Conservation (phyloP, 176 grass and related monocot genomes). For the Musa acuminata region DNA sequence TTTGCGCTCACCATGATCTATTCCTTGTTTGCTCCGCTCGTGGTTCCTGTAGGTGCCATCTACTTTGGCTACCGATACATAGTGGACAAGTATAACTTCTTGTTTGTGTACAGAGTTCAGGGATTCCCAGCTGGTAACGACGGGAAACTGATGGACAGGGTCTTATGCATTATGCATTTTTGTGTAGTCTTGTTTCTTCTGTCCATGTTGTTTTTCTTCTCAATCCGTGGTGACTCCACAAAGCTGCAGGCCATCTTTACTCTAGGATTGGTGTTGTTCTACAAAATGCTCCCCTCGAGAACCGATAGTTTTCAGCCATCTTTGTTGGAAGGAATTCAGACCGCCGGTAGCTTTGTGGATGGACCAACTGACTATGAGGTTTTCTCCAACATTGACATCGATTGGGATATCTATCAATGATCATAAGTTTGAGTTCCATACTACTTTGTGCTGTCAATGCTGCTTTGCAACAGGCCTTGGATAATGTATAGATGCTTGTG, state of each 20-base stretch:
- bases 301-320: constrained; percentile 60
- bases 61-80: constrained; percentile 99
- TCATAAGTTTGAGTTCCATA: not conserved
- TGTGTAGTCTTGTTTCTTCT: constrained; percentile 91
- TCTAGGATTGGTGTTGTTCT: constrained; percentile 73
- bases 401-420: constrained; percentile 91
- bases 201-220: constrained; percentile 85
- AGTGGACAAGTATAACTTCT: constrained; percentile 99
- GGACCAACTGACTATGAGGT: constrained; percentile 89
- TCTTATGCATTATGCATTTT: constrained; percentile 94
- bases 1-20: constrained; percentile 98
- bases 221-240: constrained; percentile 73
- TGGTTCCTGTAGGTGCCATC: constrained; percentile 76
- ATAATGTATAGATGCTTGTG: not conserved
- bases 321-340: constrained; percentile 86
- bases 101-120: constrained; percentile 91
- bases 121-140: constrained; percentile 96
- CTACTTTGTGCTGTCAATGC: not conserved
- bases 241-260: constrained; percentile 89
- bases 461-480: not conserved
- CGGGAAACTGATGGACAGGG: constrained; percentile 88
- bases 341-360: constrained; percentile 88
- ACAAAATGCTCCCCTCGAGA: constrained; percentile 77
- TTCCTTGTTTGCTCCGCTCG: constrained; percentile 76
- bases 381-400: constrained; percentile 80